phyloP scores from a whole-genome alignment of 163 green algal genomes.

The Chlamydomonas reinhardtii region DNA sequence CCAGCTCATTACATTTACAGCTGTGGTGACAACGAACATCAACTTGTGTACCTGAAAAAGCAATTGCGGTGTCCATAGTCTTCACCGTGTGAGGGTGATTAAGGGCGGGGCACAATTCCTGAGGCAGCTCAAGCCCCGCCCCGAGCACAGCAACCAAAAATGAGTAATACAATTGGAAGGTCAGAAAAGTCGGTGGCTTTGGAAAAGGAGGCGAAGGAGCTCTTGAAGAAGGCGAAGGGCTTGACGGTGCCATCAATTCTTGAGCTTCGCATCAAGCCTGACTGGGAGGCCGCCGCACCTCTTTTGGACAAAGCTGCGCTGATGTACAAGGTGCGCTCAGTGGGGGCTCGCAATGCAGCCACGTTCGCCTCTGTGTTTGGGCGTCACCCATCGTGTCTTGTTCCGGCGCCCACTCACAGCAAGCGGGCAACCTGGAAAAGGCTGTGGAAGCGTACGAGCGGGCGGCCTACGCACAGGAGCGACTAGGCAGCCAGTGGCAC shows the following conservation, averaged over 20 bases:
- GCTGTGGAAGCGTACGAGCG: slow-evolving; percentile 76
- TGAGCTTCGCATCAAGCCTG: slow-evolving; percentile 73
- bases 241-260: slow-evolving; percentile 65
- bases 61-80: too few species aligned
- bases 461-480: slow-evolving; percentile 77
- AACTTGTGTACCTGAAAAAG: too few species aligned
- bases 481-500: slow-evolving; percentile 80
- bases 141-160: background rate
- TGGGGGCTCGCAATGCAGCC: too few species aligned
- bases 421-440: slow-evolving; percentile 65
- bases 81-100: too few species aligned
- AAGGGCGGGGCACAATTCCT: too few species aligned
- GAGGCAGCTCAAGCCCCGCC: too few species aligned
- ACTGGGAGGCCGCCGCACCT: slow-evolving; percentile 83
- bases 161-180: background rate
- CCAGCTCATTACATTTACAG: too few species aligned
- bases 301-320: slow-evolving; percentile 80
- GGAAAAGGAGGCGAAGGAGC: slow-evolving; percentile 73
- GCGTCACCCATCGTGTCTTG: too few species aligned
- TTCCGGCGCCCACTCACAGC: slow-evolving; percentile 49
- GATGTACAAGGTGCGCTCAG: slow-evolving; percentile 72
- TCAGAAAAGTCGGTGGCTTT: background rate
- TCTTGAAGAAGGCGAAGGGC: slow-evolving; percentile 71
- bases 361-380: too few species aligned
- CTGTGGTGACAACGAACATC: too few species aligned